phyloP scores from a whole-genome alignment of 78 protist species.

The Cyanophora paradoxa region DNA sequence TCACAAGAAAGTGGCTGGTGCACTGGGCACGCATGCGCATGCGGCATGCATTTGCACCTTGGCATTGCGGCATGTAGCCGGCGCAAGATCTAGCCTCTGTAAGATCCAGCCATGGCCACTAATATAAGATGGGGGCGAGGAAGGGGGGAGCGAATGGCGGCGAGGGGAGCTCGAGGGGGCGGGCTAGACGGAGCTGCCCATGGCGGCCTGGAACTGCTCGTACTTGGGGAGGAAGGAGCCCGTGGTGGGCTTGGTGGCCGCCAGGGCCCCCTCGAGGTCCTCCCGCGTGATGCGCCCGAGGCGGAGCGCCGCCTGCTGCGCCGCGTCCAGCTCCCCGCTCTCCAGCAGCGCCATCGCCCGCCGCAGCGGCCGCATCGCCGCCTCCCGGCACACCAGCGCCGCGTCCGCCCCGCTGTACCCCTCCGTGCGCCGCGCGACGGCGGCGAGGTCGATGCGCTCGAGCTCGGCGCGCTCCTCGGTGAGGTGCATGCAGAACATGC shows the following conservation, averaged over 20 bases:
- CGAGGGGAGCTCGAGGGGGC: too few species aligned
- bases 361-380: conserved; percentile 60
- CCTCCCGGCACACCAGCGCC: conserved; percentile 50
- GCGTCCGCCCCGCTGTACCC: conserved; percentile 63
- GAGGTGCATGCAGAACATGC: conserved; percentile 10
- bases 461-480: neutral
- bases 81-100: too few species aligned
- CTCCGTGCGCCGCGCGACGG: neutral
- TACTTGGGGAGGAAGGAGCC: too few species aligned
- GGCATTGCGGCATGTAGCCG: too few species aligned
- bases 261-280: conserved; percentile 13
- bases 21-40: too few species aligned
- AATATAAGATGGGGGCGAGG: too few species aligned
- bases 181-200: too few species aligned
- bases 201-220: too few species aligned
- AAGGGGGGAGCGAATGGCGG: too few species aligned
- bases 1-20: too few species aligned
- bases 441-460: conserved; percentile 3
- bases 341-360: conserved; percentile 34
- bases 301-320: neutral
- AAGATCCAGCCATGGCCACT: too few species aligned
- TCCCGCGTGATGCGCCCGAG: conserved; percentile 3
- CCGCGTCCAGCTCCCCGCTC: neutral
- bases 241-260: conserved; percentile 3
- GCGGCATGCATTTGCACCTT: too few species aligned